phyloP scores from a whole-genome alignment of 495 filamentous ascomycete species.

The Astrocystis sublimbata region DNA sequence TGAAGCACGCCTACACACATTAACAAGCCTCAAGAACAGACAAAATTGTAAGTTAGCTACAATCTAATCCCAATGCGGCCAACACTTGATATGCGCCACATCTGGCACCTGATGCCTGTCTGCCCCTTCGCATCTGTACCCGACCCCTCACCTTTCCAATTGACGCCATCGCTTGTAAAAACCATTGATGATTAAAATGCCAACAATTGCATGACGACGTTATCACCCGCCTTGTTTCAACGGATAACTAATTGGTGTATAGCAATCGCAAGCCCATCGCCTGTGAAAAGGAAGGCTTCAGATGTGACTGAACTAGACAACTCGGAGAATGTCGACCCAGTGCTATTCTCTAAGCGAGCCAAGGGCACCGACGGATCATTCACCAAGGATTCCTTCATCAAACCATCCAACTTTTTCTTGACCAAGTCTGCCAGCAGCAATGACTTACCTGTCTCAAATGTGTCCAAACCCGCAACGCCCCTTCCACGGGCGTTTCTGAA shows the following conservation, averaged over 20 bases:
- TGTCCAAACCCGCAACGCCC: constrained; percentile 39
- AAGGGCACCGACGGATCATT: constrained; percentile 59
- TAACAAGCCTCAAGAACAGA: constrained; percentile 61
- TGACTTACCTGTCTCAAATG: constrained; percentile 35
- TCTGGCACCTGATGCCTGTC: background rate
- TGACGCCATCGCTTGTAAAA: no score
- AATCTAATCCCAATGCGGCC: constrained; percentile 1
- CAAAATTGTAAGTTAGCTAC: constrained; percentile 59
- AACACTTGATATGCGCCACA: background rate
- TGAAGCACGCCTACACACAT: constrained; percentile 51
- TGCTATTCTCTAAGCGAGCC: constrained; percentile 63
- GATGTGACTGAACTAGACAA: constrained; percentile 56
- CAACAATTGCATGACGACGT: background rate
- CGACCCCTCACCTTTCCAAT: background rate
- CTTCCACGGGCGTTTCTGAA: constrained; percentile 44
- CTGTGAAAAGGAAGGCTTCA: constrained; percentile 48
- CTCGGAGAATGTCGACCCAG: constrained; percentile 80
- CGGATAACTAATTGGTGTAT: constrained; percentile 23
- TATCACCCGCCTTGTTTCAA: background rate
- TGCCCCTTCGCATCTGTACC: background rate
- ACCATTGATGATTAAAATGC: no score
- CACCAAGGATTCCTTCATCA: constrained; percentile 52
- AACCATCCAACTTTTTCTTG: constrained; percentile 46
- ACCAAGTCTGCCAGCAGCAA: constrained; percentile 41
- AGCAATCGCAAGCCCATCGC: constrained; percentile 39